Percentiles rank a stretch among this genome's conserved stretches.
These are phyloP conservation scores for Chytriomyces hyalinus DNA, from an alignment of 192 early-diverging fungal genomes.

Conservation along the genomic window DNA sequence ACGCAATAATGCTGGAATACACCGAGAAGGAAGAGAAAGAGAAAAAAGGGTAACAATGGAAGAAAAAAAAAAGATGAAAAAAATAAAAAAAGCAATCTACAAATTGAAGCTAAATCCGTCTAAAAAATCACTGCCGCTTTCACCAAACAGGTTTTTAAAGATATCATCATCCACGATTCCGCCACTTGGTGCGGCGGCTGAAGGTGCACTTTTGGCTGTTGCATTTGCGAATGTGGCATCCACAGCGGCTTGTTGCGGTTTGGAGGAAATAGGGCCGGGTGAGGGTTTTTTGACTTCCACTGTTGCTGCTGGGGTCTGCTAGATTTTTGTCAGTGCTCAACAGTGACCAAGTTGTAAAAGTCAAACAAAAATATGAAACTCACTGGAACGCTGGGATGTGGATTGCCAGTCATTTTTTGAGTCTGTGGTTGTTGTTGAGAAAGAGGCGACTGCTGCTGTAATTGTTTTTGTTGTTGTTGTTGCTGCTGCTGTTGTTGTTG, in stretches of 20 bases:
- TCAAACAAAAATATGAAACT: too few relatives aligned
- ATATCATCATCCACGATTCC: conserved; percentile 1
- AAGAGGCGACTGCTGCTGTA: not conserved
- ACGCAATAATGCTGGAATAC: not conserved
- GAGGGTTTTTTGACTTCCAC: too few relatives aligned
- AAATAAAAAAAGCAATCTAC: not conserved
- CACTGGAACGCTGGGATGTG: too few relatives aligned
- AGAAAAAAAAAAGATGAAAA: not conserved
- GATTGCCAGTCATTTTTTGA: not conserved
- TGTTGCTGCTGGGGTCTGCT: too few relatives aligned
- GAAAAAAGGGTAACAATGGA: not conserved
- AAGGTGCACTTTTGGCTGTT: not conserved
- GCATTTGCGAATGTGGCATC: not conserved
- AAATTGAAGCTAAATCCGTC: not conserved
- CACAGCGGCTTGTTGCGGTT: not conserved
- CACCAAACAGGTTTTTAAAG: not conserved
- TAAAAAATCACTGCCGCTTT: not conserved
- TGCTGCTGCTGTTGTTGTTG: conserved; percentile 6
- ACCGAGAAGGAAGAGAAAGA: not conserved
- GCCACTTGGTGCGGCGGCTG: not conserved
- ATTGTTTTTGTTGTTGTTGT: not conserved
- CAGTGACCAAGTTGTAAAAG: too few relatives aligned
- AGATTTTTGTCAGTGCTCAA: too few relatives aligned
- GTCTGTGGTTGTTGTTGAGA: not conserved
- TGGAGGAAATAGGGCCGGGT: too few relatives aligned